A percentile compares a stretch with the other conserved stretches of the same genome.
Evolutionary conservation across 164 flowering plant genomes (phyloP).

Genomic region (Magnolia officinalis): DNA sequence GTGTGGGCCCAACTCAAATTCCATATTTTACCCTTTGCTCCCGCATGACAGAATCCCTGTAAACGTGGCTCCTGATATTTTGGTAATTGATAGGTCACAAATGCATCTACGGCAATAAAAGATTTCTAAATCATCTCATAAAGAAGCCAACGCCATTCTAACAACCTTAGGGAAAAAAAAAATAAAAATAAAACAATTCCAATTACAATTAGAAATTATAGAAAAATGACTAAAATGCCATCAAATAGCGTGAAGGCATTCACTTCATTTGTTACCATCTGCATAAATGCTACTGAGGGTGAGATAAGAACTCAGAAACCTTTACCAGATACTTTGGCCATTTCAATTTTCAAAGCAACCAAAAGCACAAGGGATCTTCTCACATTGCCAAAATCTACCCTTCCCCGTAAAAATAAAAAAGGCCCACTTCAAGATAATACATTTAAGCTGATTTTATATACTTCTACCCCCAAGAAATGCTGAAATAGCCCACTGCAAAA

Average conservation of each 20-base stretch:
- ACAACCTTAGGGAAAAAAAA: neutral
- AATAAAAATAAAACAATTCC: neutral
- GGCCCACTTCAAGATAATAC: neutral
- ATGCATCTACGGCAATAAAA: neutral
- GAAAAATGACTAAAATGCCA: neutral
- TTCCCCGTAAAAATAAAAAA: neutral
- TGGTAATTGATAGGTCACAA: neutral
- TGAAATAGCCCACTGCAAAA: neutral
- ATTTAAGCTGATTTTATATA: neutral
- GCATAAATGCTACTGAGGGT: slow-evolving; percentile 6
- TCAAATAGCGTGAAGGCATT: neutral
- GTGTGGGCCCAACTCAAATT: neutral
- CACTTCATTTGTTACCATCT: neutral
- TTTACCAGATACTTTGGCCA: neutral
- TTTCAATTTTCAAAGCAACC: slow-evolving; percentile 1
- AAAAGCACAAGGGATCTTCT: neutral
- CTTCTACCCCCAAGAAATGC: neutral
- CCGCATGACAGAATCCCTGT: neutral
- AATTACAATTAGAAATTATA: neutral
- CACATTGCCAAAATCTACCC: neutral
- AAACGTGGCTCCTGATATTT: neutral
- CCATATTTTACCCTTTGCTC: neutral
- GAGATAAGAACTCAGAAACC: neutral
- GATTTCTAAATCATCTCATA: neutral
- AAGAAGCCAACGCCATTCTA: neutral